These are phyloP conservation scores for Cystofilobasidium ferigula DNA, from an alignment of 768 basidiomycete genomes.

Conservation along the genomic window DNA sequence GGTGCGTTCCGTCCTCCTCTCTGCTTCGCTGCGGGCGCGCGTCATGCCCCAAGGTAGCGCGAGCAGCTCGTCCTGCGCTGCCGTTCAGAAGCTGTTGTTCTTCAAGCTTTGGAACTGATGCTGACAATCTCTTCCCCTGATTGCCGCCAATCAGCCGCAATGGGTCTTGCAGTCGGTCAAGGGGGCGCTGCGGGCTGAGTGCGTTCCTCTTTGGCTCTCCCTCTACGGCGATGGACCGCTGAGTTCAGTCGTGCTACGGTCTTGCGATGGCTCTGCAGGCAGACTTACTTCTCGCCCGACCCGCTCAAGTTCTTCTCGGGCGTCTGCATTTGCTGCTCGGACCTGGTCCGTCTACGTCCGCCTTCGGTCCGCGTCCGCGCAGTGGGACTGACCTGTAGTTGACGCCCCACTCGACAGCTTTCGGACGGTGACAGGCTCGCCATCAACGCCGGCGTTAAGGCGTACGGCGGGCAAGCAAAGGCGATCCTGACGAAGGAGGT, in stretches of 20 bases:
- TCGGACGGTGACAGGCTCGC: conserved; percentile 58
- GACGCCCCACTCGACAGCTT: conserved; percentile 41
- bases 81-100: too few relatives aligned
- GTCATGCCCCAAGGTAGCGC: too few relatives aligned
- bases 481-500: conserved; percentile 66
- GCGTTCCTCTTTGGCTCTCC: too few relatives aligned
- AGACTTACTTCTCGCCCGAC: conserved; percentile 62
- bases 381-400: neutral
- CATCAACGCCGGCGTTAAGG: conserved; percentile 58
- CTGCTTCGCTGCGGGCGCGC: too few relatives aligned
- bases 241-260: too few relatives aligned
- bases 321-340: conserved; percentile 54
- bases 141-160: neutral
- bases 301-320: conserved; percentile 73
- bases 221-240: too few relatives aligned
- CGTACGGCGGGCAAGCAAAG: conserved; percentile 74
- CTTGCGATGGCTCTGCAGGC: too few relatives aligned
- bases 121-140: neutral
- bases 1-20: neutral
- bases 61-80: too few relatives aligned
- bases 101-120: too few relatives aligned
- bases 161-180: too few relatives aligned
- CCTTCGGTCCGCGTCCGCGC: neutral
- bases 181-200: too few relatives aligned
- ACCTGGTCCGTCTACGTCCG: conserved; percentile 45